Conservation (phyloP, 2,329 filamentous ascomycete species). For the Fusarium sp. region DNA sequence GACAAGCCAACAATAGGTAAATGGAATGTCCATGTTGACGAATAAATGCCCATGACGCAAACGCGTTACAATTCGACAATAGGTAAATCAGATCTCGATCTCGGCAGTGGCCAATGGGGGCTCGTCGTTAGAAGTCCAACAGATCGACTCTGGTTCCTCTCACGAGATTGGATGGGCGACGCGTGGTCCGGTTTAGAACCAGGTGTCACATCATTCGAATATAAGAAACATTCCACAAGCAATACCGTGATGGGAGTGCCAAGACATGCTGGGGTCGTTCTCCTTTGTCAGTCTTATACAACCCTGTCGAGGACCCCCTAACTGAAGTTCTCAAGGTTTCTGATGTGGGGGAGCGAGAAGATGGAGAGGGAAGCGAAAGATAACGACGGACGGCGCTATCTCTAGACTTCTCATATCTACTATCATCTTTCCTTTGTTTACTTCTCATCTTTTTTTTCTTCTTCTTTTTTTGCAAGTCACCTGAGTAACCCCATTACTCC, state of each 20-base stretch:
- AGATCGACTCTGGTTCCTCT: neutral
- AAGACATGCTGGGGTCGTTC: neutral
- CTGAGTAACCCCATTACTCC: slow-evolving; percentile 28
- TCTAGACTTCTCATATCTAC: neutral
- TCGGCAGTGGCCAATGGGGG: neutral
- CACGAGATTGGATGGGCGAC: neutral
- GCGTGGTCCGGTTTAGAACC: neutral
- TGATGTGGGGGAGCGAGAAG: neutral
- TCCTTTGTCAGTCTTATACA: neutral
- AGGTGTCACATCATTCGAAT: slow-evolving; percentile 3
- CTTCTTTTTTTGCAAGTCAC: slow-evolving; percentile 1
- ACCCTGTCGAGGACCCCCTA: neutral
- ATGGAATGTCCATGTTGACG: neutral
- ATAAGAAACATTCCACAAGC: neutral
- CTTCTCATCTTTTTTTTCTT: neutral
- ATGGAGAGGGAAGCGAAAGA: neutral
- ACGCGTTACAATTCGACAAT: neutral
- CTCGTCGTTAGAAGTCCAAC: neutral
- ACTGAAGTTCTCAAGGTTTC: neutral
- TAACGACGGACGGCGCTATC: neutral
- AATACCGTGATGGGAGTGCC: neutral
- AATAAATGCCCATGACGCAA: neutral
- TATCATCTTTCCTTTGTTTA: neutral
- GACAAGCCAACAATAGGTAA: slow-evolving; percentile 4
- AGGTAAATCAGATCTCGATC: neutral